A percentile compares a stretch with the other conserved stretches of the same genome.
Conservation (phyloP, 2,329 filamentous ascomycete species). For the Zymoseptoria pseudotritici region DNA sequence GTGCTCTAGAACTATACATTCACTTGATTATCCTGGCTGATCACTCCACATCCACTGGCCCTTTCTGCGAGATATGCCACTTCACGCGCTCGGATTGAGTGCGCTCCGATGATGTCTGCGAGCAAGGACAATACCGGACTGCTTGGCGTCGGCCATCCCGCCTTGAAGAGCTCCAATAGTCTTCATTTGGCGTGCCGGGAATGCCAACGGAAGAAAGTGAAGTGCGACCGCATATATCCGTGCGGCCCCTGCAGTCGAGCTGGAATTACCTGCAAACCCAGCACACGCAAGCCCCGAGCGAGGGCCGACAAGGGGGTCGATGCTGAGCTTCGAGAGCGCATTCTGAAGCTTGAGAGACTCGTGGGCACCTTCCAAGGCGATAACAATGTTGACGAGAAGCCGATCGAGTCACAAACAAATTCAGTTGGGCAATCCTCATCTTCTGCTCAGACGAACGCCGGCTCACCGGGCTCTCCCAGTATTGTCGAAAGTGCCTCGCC, state of each 20-base stretch:
- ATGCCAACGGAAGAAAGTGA: constrained; percentile 18
- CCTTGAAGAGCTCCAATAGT: background rate
- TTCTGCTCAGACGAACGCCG: background rate
- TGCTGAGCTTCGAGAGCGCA: constrained; percentile 16
- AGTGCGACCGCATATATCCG: constrained; percentile 16
- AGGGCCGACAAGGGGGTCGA: constrained; percentile 16
- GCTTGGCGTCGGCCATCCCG: background rate
- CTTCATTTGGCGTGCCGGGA: constrained; percentile 13
- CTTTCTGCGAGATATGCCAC: background rate
- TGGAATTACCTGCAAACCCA: constrained; percentile 9
- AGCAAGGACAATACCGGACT: background rate
- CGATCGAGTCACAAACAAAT: background rate
- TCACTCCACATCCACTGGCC: background rate
- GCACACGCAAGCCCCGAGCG: constrained; percentile 16
- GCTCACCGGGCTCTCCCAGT: constrained; percentile 2
- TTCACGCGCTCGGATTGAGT: background rate
- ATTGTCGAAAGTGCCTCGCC: constrained; percentile 7
- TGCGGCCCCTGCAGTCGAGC: constrained; percentile 14
- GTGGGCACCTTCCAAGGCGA: constrained; percentile 18
- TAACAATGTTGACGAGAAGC: constrained; percentile 2
- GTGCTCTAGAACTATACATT: background rate
- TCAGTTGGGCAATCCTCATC: background rate
- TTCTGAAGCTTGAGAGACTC: constrained; percentile 18
- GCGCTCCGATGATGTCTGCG: background rate
- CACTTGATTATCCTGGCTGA: background rate